Percentiles rank a stretch among this genome's conserved stretches.
These are phyloP conservation scores for Nymphaea thermarum DNA, from an alignment of 164 flowering plant species.

Conservation along the genomic window DNA sequence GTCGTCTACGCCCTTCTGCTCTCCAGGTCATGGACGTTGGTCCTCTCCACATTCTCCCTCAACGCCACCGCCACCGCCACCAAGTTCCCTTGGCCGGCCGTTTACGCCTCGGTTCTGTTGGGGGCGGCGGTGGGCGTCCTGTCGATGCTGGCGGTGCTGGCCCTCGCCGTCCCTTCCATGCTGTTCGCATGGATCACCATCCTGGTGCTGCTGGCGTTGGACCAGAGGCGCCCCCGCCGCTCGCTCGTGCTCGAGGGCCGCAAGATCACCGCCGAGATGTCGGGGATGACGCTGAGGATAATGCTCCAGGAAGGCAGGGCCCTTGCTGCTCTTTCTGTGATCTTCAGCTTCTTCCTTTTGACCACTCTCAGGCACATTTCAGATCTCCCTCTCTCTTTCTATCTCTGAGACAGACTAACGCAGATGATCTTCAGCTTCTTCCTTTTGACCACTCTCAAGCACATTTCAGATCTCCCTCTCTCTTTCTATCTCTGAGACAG, in stretches of 20 bases:
- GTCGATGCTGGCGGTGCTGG: conserved; percentile 17
- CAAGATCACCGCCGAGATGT: conserved; percentile 53
- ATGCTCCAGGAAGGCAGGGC: conserved; percentile 27
- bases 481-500: neutral
- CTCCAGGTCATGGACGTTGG: conserved; percentile 13
- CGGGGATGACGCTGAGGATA: conserved; percentile 23
- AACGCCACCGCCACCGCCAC: conserved; percentile 1
- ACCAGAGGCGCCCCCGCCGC: conserved; percentile 41
- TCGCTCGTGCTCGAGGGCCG: conserved; percentile 44
- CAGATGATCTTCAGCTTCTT: conserved; percentile 25
- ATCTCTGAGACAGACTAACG: neutral
- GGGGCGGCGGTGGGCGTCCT: conserved; percentile 16
- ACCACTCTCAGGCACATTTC: conserved; percentile 1
- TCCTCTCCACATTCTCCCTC: conserved; percentile 13
- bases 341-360: conserved; percentile 24
- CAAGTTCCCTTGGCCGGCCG: conserved; percentile 15
- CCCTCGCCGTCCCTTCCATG: conserved; percentile 46
- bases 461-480: neutral
- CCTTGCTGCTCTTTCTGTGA: conserved; percentile 29
- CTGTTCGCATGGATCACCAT: conserved; percentile 68
- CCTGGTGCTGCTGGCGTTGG: conserved; percentile 52
- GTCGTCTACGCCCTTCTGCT: conserved; percentile 12
- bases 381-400: neutral
- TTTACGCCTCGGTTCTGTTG: conserved; percentile 12
- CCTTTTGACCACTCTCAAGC: conserved; percentile 10